Evolutionary conservation across 345 rosid genomes (phyloP), one percentile per base, ranked within the genome.

Genomic region (Isatis tinctoria): DNA sequence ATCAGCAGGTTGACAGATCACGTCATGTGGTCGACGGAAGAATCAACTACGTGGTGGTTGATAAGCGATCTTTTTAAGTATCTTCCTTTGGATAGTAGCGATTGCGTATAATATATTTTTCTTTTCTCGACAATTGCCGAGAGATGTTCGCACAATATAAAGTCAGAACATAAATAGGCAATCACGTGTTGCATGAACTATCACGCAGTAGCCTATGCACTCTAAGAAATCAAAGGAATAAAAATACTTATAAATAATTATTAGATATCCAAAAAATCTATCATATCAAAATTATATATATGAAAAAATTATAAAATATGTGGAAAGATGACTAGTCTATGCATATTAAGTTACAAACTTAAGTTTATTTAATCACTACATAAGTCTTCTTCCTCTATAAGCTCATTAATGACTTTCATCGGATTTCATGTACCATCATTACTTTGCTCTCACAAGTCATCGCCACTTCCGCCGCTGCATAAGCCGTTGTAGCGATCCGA

Each of bases 1-100:
- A 76, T 76, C 79, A 69, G 79, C 65, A 40, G 59, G 22, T 63
- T 76, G 75, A 69, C 79, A 76, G 75, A 76, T 76, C 79, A 69
- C 53, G 65, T 69, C 75, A 76, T 69, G 70, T 69, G 79, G 79
- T 54, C 36, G 79, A 63, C 52, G 1, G 51, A 17, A 69, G 60
- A 76, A 44, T 41, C 79, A 44, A 61, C 70, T 5, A 76, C 79
- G 79, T 76, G 70, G 70, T 54, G 45, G 75, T 70, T 76, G 79
- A 76, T 76, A 76, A 69, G 75, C 66, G 63, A 76, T 76, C 79
- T 54, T 69, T 62, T 27, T 49, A 17, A 3, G 30, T 3, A 36
- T 37, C 39, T 67, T 18, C 14, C 24, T 57, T 75, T 69, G 69
- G 64, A 68, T 32, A 68, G 61, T 74, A 59, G 66, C 73, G 65